Evolutionary conservation across 352 stramenopile genomes (phyloP), one percentile per base, ranked within the genome.

Genomic region (Globisporangium rhizosaccharum): DNA sequence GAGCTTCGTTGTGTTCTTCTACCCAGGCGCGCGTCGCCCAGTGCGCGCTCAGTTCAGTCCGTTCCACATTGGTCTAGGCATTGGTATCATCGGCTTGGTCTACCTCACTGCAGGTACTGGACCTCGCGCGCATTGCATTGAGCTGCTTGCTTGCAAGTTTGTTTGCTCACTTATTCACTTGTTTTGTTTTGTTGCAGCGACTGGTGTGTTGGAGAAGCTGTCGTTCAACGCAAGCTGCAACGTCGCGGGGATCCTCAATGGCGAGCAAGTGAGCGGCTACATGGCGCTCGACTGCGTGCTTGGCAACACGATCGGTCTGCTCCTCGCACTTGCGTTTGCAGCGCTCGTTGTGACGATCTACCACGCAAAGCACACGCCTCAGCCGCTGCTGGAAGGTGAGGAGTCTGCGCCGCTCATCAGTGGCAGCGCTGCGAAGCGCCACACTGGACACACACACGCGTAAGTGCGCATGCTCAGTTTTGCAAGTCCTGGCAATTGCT

Each of bases 161-260:
- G 12, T 11, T 49, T 45, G 50, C 10, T 53, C 37, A 30, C 5
- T 8, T 64, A 4, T 49, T 4, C 23, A 36, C 6, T 18, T 9
- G 56, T 47, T 33, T 49, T 4, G 18, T 36, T 3, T 18, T 9
- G 56, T 47, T 33, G 9, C 62, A 71, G 85, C 82, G 9, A 67
- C 71, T 0, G 85, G 86, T 2, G 76, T 94, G 14, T 45, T 93
- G 18, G 79, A 96, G 67, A 94, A 94, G 61, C 76, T 96, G 45
- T 76, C 75, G 53, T 96, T 96, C 63, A 91, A 93, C 50, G 75
- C 61, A 10, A 92, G 82, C 56, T 96, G 86, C 73, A 94, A 96
- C 61, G 66, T 94, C 30, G 79, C 61, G 39, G 85, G 85, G 8
- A 68, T 72, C 39, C 61, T 91, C 23, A 68, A 94, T 42, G 85